Conservation (phyloP, 495 filamentous ascomycete genomes). For the Daldinia decipiens region DNA sequence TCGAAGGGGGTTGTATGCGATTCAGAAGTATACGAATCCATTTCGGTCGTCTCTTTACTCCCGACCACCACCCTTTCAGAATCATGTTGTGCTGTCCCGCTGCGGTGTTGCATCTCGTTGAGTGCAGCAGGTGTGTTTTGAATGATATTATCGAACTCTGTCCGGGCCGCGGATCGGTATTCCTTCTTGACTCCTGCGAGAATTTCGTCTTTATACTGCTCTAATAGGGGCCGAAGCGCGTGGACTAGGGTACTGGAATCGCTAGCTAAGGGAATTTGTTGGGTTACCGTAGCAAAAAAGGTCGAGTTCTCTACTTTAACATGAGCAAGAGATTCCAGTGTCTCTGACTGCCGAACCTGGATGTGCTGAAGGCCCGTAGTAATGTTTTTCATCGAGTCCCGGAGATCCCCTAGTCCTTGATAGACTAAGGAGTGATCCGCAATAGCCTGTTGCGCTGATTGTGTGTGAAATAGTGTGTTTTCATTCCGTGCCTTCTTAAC, state of each 20-base stretch:
- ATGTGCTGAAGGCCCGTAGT: conserved; percentile 7
- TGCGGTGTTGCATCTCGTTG: conserved; percentile 5
- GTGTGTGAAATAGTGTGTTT: conserved; percentile 12
- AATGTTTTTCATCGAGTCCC: conserved; percentile 3
- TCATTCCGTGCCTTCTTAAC: conserved; percentile 3
- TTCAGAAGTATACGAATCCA: background rate
- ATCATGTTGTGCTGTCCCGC: background rate
- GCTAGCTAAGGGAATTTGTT: conserved; percentile 6
- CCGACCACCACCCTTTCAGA: background rate
- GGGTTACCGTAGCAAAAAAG: conserved; percentile 5
- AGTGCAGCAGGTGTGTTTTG: background rate
- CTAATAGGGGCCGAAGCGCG: conserved; percentile 9
- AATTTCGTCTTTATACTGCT: conserved; percentile 16
- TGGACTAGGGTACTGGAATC: conserved; percentile 3
- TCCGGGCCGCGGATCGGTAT: conserved; percentile 18
- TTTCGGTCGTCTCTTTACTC: background rate
- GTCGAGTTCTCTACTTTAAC: conserved; percentile 22
- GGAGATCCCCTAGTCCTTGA: background rate
- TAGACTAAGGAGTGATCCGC: background rate
- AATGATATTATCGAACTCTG: conserved; percentile 11
- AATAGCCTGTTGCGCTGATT: conserved; percentile 1
- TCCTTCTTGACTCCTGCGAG: conserved; percentile 17
- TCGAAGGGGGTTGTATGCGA: background rate
- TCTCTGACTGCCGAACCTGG: conserved; percentile 11
- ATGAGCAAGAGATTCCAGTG: conserved; percentile 18